These are phyloP conservation scores for Onygenales sp. DNA, from an alignment of 2,329 filamentous ascomycete genomes.

Conservation along the genomic window DNA sequence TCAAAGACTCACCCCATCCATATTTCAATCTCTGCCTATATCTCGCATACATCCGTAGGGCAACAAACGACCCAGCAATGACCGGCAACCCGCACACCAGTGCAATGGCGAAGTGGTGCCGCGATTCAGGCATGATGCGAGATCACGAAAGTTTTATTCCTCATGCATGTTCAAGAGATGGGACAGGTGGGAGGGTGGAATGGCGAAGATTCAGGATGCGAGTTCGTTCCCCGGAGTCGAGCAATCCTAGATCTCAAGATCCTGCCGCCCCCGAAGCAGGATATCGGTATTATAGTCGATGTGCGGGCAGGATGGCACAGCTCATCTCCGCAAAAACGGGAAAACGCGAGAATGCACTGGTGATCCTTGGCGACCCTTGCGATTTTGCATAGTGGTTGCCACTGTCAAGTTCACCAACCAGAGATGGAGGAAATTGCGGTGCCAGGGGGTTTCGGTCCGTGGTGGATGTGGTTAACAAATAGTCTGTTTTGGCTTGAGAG, in stretches of 20 bases:
- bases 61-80: background rate
- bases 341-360: background rate
- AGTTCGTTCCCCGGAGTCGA: background rate
- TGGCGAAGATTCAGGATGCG: background rate
- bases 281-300: background rate
- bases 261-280: background rate
- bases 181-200: background rate
- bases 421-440: background rate
- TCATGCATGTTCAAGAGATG: background rate
- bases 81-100: background rate
- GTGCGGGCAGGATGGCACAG: background rate
- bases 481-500: background rate
- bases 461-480: background rate
- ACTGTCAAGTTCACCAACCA: background rate
- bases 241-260: background rate
- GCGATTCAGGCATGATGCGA: background rate
- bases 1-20: background rate
- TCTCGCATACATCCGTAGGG: background rate
- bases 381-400: background rate
- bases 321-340: background rate
- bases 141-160: background rate
- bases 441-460: background rate
- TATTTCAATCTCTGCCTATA: background rate
- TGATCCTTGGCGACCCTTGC: background rate
- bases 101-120: conserved; percentile 1